Percentiles rank a stretch among this genome's conserved stretches.
Evolutionary conservation across 495 filamentous ascomycete species (phyloP).

Genomic region (Lasiosphaeria miniovina): DNA sequence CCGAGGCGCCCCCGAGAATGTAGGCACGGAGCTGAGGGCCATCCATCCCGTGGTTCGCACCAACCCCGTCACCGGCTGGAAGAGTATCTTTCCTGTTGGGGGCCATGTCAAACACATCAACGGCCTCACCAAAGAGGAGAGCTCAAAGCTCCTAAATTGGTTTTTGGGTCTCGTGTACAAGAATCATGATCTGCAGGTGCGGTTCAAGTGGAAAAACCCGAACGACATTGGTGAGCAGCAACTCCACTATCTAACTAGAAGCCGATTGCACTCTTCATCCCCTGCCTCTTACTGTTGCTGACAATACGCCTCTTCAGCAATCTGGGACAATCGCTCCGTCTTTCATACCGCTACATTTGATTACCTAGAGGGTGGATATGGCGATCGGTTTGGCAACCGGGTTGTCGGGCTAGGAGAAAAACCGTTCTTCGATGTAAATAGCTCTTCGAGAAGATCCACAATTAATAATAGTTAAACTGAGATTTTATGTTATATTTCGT

Average conservation of each 20-base stretch:
- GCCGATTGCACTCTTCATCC: neutral
- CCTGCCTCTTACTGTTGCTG: neutral
- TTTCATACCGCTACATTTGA: slow-evolving; percentile 71
- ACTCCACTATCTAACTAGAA: neutral
- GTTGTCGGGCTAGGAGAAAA: slow-evolving; percentile 62
- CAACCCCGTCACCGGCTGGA: slow-evolving; percentile 79
- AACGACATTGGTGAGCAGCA: slow-evolving; percentile 51
- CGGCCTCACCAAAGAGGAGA: slow-evolving; percentile 61
- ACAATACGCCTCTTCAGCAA: slow-evolving; percentile 40
- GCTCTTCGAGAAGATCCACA: slow-evolving; percentile 46
- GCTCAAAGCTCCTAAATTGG: slow-evolving; percentile 54
- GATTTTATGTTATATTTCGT: too few relatives aligned
- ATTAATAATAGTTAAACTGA: too few relatives aligned
- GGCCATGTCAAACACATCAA: slow-evolving; percentile 63
- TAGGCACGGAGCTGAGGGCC: slow-evolving; percentile 56
- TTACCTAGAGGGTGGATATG: slow-evolving; percentile 49
- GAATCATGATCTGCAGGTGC: slow-evolving; percentile 74
- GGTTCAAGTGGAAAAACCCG: slow-evolving; percentile 59
- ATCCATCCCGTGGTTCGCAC: slow-evolving; percentile 70
- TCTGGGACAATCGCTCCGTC: slow-evolving; percentile 72
- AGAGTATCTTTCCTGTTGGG: slow-evolving; percentile 64
- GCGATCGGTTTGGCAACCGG: slow-evolving; percentile 58
- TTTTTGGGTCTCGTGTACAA: slow-evolving; percentile 58
- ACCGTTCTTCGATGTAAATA: slow-evolving; percentile 61
- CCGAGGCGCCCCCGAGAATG: slow-evolving; percentile 63